Conservation (phyloP, 441 rosid species). For the Pelargonium citronellum region DNA sequence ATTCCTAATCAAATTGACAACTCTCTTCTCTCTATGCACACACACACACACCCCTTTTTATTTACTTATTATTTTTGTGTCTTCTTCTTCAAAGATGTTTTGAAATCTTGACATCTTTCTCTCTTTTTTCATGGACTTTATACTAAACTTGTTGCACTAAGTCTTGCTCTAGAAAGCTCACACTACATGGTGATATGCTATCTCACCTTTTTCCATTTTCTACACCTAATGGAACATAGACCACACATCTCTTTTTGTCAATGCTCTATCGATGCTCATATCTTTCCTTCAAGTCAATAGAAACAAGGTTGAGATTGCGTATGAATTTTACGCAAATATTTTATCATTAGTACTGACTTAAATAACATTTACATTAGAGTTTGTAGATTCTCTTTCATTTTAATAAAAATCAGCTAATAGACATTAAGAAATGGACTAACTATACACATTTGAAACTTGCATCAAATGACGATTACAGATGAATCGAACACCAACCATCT, state of each 20-base stretch:
- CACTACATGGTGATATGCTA: background rate
- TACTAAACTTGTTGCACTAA: background rate
- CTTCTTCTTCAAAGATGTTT: background rate
- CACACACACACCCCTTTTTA: background rate
- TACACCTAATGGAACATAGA: constrained; percentile 3
- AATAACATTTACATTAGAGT: no score
- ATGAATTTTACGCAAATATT: no score
- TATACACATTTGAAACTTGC: background rate
- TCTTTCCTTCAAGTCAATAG: background rate
- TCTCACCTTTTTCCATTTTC: background rate
- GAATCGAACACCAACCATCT: background rate
- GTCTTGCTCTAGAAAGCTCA: background rate
- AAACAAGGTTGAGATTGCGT: no score
- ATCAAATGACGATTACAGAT: background rate
- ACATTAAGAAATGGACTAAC: no score
- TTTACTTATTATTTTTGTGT: background rate
- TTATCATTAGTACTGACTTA: no score
- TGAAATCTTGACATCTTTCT: background rate
- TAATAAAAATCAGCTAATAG: no score
- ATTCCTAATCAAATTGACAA: background rate
- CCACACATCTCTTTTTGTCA: constrained; percentile 2
- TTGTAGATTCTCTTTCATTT: no score
- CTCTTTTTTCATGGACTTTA: background rate
- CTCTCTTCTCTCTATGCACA: background rate
- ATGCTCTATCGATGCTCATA: background rate